Base-by-base conservation (phyloP, 169 alveolate species). In the Plasmodium inui region DNA sequence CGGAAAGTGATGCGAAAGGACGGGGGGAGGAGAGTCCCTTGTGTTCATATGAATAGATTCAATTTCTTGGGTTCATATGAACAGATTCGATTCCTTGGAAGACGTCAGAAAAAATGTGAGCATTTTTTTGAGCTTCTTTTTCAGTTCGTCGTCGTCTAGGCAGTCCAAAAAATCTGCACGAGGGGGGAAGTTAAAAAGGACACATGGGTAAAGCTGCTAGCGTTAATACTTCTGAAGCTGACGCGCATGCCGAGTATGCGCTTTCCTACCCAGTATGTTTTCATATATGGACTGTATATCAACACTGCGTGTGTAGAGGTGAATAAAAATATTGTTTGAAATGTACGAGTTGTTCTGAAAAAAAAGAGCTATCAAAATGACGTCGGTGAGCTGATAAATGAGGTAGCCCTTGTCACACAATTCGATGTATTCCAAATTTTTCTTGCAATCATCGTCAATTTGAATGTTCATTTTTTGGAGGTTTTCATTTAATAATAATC, bases 271-370 rank as follows among this genome's bases (percentile, higher is more conserved):
- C 28, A 89, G 41, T 89, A 89, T 79, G 72, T 89, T 89, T 79
- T 89, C 94, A 80, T 89, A 89, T 28, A 89, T 78, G 28, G 94
- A 89, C 26, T 89, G 94, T 79, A 89, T 89, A 28, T 89, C 89
- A 39, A 89, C 34, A 22, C 72, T 57, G n/a, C 83, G 67, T 3
- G 94, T 89, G 78, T 89, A 89, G 30, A 89, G 72, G 73, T 89
- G 94, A 22, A 89, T 89, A 89, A 89, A 78, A 37, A 89, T 89
- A 53, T 89, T 89, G 82, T 89, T 89, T 8, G 88, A 89, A 72
- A 89, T 79, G 32, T 89, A 89, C 28, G 94, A 79, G 32, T 89
- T 89, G 89, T 89, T 89, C 90, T 79, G 80, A 67, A 61, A 89
- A 79, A 89, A 89, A 89, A 89, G 90, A 7, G 94, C 61, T 89